Evolutionary conservation across 2,329 filamentous ascomycete species (phyloP).

Genomic region (Colletotrichum destructivum): DNA sequence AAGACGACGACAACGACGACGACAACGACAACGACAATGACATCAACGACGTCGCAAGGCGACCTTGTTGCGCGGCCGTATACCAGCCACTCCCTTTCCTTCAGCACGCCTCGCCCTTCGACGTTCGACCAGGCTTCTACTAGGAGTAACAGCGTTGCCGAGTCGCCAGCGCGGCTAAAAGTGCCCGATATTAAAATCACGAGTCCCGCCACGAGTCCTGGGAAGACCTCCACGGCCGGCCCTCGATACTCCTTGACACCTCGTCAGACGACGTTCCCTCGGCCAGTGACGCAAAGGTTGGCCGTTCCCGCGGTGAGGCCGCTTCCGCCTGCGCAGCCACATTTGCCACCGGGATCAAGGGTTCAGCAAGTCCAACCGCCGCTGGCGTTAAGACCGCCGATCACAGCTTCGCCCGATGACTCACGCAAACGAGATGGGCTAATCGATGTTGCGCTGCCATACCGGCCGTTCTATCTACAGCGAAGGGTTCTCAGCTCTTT

Average conservation of each 20-base stretch:
- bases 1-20: too few species aligned
- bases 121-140: background rate
- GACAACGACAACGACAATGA: background rate
- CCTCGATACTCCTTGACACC: slow-evolving; percentile 32
- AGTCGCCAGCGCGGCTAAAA: background rate
- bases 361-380: slow-evolving; percentile 12
- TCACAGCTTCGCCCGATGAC: background rate
- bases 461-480: slow-evolving; percentile 55
- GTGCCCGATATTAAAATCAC: slow-evolving; percentile 35
- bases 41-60: background rate
- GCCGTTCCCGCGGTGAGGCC: slow-evolving; percentile 19
- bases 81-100: slow-evolving; percentile 38
- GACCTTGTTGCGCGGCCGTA: slow-evolving; percentile 32
- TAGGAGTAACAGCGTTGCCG: background rate
- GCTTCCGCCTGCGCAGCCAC: slow-evolving; percentile 1
- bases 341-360: background rate
- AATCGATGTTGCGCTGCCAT: slow-evolving; percentile 50
- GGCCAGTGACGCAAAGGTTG: background rate
- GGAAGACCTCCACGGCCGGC: slow-evolving; percentile 10
- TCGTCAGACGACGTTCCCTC: slow-evolving; percentile 10
- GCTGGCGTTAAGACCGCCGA: background rate
- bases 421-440: slow-evolving; percentile 41
- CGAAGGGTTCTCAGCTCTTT: slow-evolving; percentile 51
- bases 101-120: slow-evolving; percentile 39
- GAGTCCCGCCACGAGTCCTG: slow-evolving; percentile 31